These are phyloP conservation scores for Tolypocladium amazonense DNA, from an alignment of 2,329 filamentous ascomycete species.

Conservation along the genomic window DNA sequence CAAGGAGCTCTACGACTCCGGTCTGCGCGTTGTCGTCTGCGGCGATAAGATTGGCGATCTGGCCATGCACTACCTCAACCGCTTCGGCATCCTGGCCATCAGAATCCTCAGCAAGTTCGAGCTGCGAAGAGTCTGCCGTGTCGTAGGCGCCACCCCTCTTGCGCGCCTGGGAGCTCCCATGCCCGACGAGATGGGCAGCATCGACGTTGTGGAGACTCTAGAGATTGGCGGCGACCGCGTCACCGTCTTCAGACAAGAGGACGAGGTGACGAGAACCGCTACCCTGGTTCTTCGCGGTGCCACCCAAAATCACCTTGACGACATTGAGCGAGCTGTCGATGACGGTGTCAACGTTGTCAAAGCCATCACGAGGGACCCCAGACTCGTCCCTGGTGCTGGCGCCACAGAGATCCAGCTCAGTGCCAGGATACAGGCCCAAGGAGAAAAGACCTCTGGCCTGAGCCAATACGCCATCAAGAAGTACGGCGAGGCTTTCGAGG, in stretches of 20 bases:
- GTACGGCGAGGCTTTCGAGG: constrained; percentile 94
- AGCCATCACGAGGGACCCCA: constrained; percentile 87
- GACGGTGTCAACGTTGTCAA: constrained; percentile 98
- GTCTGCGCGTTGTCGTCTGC: constrained; percentile 82
- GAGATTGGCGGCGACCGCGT: constrained; percentile 98
- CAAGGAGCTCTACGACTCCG: constrained; percentile 93
- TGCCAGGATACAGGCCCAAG: constrained; percentile 81
- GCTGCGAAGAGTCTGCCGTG: constrained; percentile 84
- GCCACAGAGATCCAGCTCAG: constrained; percentile 91
- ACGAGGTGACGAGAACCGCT: constrained; percentile 82
- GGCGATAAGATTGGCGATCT: constrained; percentile 92
- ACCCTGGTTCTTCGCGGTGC: constrained; percentile 91
- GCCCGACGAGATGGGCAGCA: constrained; percentile 97
- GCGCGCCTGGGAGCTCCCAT: constrained; percentile 93
- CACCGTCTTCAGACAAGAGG: constrained; percentile 95
- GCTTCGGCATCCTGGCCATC: constrained; percentile 90
- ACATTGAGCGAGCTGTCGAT: constrained; percentile 92
- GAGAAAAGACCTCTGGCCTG: constrained; percentile 85
- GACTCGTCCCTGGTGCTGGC: constrained; percentile 86
- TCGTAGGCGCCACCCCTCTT: constrained; percentile 92
- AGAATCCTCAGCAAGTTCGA: constrained; percentile 98
- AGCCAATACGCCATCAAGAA: constrained; percentile 96
- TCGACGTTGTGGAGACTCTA: constrained; percentile 92
- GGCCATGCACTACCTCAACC: constrained; percentile 95
- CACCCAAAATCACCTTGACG: constrained; percentile 96